Evolutionary conservation across 1,284 basidiomycete species (phyloP), one percentile per base, ranked within the genome.

Genomic region (Moesziomyces antarcticus): DNA sequence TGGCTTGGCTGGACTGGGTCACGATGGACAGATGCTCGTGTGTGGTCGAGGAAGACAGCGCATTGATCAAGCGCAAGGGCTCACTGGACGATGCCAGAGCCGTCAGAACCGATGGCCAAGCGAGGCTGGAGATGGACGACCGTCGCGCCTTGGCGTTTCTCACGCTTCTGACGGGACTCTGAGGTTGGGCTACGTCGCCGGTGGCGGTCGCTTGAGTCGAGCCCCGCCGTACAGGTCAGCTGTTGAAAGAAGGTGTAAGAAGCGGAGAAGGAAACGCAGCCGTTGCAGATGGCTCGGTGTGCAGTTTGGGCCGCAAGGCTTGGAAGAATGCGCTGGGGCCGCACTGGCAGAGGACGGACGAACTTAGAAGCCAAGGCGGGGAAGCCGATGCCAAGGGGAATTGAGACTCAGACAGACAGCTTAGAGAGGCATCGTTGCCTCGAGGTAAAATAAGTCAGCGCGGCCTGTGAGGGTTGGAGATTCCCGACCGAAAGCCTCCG

Each of bases 141-240:
- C 30, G 13, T 33, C 30, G 30, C 30, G 30, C 45, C 30, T 53
- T 53, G 51, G 51, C 51, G 6, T 13, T 53, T 53, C 43, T 53
- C 51, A 45, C 43, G 43, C 33, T n/a, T 33, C 3, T 10, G 30
- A 7, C 30, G 30, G 30, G 30, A 27, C 25, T 27, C 25, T 6
- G 25, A 13, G 30, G 11, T 13, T 3, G 11, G 10, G 30, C 30
- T 3, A 33, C 30, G 9, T 33, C 11, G 30, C 30, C 30, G 30
- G 30, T 33, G 10, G 30, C 30, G 30, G 30, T 8, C 8, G 6
- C 6, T 5, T 11, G 30, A 10, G 10, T 33, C 13, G 30, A 33
- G 30, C 30, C 10, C 2, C 30, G 30, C 6, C 30, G 13, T 33
- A 7, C 30, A 11, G 30, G 30, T 33, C 11, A 33, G 30, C 30